Evolutionary conservation across 2,329 filamentous ascomycete genomes (phyloP).

Genomic region (Scedosporium boydii): DNA sequence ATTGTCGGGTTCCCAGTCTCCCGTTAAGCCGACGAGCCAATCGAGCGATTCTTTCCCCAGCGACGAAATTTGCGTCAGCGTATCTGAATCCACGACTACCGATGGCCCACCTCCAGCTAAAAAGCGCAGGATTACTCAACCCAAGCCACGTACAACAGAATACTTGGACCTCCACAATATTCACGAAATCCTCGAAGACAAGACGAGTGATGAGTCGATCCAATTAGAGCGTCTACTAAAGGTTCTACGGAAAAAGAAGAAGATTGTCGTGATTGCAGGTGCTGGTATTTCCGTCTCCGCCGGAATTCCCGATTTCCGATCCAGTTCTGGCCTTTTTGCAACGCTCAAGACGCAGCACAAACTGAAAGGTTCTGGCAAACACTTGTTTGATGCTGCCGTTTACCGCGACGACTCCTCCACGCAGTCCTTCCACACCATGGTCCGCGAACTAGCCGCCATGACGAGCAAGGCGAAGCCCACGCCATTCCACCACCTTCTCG

Average conservation of each 20-base stretch:
- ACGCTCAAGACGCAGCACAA: constrained; percentile 80
- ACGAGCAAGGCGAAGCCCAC: constrained; percentile 73
- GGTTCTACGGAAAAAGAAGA: constrained; percentile 77
- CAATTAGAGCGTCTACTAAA: constrained; percentile 65
- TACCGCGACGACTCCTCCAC: constrained; percentile 89
- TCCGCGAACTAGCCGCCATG: constrained; percentile 74
- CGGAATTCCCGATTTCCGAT: constrained; percentile 95
- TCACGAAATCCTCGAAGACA: constrained; percentile 29
- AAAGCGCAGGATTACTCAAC: constrained; percentile 56
- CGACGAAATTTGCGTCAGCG: constrained; percentile 19
- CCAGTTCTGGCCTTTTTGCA: constrained; percentile 79
- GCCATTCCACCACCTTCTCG: constrained; percentile 85
- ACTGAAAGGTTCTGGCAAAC: constrained; percentile 85
- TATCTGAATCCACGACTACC: constrained; percentile 13
- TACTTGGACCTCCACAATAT: constrained; percentile 55
- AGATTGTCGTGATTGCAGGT: constrained; percentile 93
- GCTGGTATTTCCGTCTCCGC: constrained; percentile 96
- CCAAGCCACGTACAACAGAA: constrained; percentile 65
- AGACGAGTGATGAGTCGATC: constrained; percentile 33
- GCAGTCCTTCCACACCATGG: constrained; percentile 90
- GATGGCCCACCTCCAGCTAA: constrained; percentile 65
- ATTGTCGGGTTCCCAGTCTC: constrained; percentile 41
- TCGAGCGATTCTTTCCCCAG: constrained; percentile 17
- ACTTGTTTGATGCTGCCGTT: constrained; percentile 93
- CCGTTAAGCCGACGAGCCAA: constrained; percentile 30